A percentile compares a stretch with the other conserved stretches of the same genome.
These are phyloP conservation scores for Leucaena leucocephala DNA, from an alignment of 306 rosid genomes.

Conservation along the genomic window DNA sequence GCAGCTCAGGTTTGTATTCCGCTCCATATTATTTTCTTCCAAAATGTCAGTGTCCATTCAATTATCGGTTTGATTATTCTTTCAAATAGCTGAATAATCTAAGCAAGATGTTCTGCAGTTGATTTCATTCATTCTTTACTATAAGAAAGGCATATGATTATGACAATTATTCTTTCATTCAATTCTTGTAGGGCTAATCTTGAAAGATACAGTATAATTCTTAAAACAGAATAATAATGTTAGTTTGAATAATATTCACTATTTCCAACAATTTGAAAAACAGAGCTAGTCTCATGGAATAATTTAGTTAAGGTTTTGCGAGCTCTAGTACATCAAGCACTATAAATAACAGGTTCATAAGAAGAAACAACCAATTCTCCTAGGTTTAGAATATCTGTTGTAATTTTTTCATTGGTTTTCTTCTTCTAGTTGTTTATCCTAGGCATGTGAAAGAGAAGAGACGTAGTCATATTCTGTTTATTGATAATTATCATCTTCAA, in stretches of 20 bases:
- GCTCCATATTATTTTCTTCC: constrained; percentile 19
- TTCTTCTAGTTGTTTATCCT: constrained; percentile 23
- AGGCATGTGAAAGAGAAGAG: constrained; percentile 23
- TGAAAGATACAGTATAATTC: too few species aligned
- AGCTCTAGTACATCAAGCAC: constrained; percentile 14
- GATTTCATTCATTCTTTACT: constrained; percentile 14
- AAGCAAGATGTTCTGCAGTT: constrained; percentile 3
- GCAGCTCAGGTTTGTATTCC: constrained; percentile 72
- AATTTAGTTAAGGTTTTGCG: neutral
- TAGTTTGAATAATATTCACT: too few species aligned
- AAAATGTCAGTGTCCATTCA: constrained; percentile 15
- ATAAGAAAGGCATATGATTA: neutral
- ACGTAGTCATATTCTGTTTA: neutral
- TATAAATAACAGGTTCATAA: neutral
- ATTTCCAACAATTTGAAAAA: neutral
- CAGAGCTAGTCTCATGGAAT: constrained; percentile 17
- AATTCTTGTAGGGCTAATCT: too few species aligned
- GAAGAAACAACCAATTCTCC: neutral
- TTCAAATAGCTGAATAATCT: neutral
- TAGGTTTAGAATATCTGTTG: constrained; percentile 31
- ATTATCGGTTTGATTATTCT: neutral
- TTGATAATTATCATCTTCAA: constrained; percentile 22
- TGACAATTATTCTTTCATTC: constrained; percentile 6
- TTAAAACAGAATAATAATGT: too few species aligned
- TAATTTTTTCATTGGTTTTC: constrained; percentile 1